Evolutionary conservation across 306 rosid species (phyloP).

Genomic region (Benincasa hispida): DNA sequence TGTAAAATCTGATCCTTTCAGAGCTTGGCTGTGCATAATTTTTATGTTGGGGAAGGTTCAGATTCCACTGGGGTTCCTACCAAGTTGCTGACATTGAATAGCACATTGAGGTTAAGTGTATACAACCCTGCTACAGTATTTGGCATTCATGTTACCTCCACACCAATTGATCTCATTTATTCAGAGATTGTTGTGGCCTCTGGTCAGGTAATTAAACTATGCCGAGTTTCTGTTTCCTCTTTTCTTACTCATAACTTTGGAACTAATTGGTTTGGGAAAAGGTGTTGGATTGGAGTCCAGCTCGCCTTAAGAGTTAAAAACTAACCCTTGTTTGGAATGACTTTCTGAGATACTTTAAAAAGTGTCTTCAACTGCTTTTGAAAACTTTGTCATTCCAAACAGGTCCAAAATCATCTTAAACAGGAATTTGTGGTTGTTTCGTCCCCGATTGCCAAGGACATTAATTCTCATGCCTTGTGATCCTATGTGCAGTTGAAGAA

Average conservation of each 20-base stretch:
- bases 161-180: conserved; percentile 53
- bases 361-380: not conserved
- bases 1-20: conserved; percentile 23
- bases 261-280: not conserved
- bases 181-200: conserved; percentile 65
- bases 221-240: not conserved
- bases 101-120: conserved; percentile 46
- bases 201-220: conserved; percentile 49
- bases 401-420: not conserved
- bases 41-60: conserved; percentile 69
- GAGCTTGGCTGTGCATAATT: conserved; percentile 59
- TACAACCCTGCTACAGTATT: conserved; percentile 83
- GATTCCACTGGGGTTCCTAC: conserved; percentile 77
- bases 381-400: not conserved
- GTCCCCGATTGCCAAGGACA: not conserved
- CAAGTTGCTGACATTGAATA: conserved; percentile 70
- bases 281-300: not conserved
- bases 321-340: not conserved
- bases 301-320: not conserved
- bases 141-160: conserved; percentile 80
- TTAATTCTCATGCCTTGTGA: not conserved
- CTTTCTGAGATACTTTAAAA: not conserved
- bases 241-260: not conserved
- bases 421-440: not conserved
- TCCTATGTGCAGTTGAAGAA: conserved; percentile 53